Evolutionary conservation across 2,329 filamentous ascomycete species (phyloP).

Genomic region (Ceratocystis colombiana): DNA sequence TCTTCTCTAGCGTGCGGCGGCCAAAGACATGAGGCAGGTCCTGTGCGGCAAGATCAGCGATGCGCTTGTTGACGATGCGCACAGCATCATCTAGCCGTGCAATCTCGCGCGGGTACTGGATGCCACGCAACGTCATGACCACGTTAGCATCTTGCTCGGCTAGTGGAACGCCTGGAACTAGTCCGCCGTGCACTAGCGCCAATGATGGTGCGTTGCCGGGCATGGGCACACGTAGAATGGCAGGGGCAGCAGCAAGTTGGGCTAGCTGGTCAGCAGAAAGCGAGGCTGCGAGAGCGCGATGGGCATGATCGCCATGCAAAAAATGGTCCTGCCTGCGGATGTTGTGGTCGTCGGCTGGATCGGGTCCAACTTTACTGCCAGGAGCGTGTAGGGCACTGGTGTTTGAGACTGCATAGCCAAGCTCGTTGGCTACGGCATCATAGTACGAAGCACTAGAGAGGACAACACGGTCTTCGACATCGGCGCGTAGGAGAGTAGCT

Average conservation of each 20-base stretch:
- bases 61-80: slow-evolving; percentile 27
- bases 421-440: slow-evolving; percentile 42
- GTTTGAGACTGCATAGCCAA: slow-evolving; percentile 24
- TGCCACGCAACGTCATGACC: slow-evolving; percentile 85
- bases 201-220: slow-evolving; percentile 48
- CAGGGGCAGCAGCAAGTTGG: slow-evolving; percentile 61
- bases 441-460: slow-evolving; percentile 36
- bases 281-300: slow-evolving; percentile 47
- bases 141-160: slow-evolving; percentile 63
- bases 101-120: slow-evolving; percentile 45
- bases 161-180: slow-evolving; percentile 65
- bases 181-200: slow-evolving; percentile 71
- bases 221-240: slow-evolving; percentile 56
- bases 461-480: slow-evolving; percentile 84
- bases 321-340: slow-evolving; percentile 29
- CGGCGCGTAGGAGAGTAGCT: slow-evolving; percentile 78
- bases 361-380: slow-evolving; percentile 22
- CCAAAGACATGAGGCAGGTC: slow-evolving; percentile 17
- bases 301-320: slow-evolving; percentile 33
- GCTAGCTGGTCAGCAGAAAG: slow-evolving; percentile 49
- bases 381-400: slow-evolving; percentile 28
- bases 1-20: slow-evolving; percentile 23
- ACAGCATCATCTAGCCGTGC: slow-evolving; percentile 32
- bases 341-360: slow-evolving; percentile 28
- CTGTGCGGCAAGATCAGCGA: slow-evolving; percentile 21